phyloP scores from a whole-genome alignment of 2,329 filamentous ascomycete genomes.

The Fusarium albidum region DNA sequence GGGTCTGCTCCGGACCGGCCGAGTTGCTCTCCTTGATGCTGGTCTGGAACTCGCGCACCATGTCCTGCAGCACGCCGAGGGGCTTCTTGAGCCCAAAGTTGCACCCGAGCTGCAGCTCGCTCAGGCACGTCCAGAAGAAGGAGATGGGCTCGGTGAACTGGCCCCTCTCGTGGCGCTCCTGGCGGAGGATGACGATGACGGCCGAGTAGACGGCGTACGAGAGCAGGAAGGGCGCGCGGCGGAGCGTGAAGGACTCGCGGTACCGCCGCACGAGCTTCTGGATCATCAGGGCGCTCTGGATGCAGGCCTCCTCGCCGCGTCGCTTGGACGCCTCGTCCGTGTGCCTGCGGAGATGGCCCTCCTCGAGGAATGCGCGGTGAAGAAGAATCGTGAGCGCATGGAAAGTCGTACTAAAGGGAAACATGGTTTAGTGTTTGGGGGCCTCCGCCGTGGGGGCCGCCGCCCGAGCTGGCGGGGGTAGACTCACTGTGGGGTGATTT shows the following conservation, averaged over 20 bases:
- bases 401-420: constrained; percentile 43
- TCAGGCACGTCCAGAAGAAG: constrained; percentile 49
- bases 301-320: constrained; percentile 40
- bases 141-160: constrained; percentile 45
- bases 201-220: constrained; percentile 52
- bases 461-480: neutral
- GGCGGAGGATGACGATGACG: constrained; percentile 43
- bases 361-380: constrained; percentile 53
- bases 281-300: constrained; percentile 46
- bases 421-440: constrained; percentile 10
- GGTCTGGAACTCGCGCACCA: constrained; percentile 43
- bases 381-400: constrained; percentile 54
- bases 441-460: neutral
- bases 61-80: constrained; percentile 44
- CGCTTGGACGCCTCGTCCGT: constrained; percentile 39
- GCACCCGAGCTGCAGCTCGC: constrained; percentile 46
- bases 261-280: constrained; percentile 48
- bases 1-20: constrained; percentile 28
- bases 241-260: constrained; percentile 48
- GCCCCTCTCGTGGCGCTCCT: constrained; percentile 42
- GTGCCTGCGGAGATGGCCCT: constrained; percentile 42
- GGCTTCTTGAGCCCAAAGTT: constrained; percentile 49
- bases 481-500: constrained; percentile 43
- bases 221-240: constrained; percentile 51
- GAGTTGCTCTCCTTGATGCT: constrained; percentile 41